Conservation (phyloP, 148 eudicot genomes). For the Cornus suecica region DNA sequence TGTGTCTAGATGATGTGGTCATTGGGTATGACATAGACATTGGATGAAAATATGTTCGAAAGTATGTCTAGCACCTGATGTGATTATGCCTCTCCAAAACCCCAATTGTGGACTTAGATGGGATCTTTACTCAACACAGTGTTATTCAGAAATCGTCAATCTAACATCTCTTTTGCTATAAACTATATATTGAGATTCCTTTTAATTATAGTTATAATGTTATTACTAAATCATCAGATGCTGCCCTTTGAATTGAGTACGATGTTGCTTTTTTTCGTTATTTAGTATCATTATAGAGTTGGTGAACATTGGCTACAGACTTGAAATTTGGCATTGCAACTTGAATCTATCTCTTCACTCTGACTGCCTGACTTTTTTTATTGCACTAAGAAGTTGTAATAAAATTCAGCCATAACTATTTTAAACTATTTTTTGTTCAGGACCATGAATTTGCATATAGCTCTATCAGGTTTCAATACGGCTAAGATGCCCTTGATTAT, state of each 20-base stretch:
- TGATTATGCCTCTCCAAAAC: neutral
- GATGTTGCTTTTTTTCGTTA: neutral
- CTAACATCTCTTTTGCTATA: neutral
- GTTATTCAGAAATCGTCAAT: neutral
- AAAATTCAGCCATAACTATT: neutral
- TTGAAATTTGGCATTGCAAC: neutral
- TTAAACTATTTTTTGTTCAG: neutral
- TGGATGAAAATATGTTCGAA: neutral
- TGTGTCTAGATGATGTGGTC: neutral
- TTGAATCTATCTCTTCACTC: neutral
- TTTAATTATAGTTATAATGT: too few relatives aligned
- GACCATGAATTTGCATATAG: neutral
- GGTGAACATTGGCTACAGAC: neutral
- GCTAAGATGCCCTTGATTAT: neutral
- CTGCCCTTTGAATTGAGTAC: neutral
- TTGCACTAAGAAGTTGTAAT: neutral
- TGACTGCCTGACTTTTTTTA: neutral
- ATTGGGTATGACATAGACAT: neutral
- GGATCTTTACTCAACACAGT: neutral
- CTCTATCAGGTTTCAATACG: neutral
- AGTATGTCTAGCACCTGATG: neutral
- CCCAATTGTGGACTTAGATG: neutral
- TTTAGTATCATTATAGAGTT: too few relatives aligned
- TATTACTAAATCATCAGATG: neutral
- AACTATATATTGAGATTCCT: neutral